A percentile compares a stretch with the other conserved stretches of the same genome.
phyloP scores from a whole-genome alignment of 768 basidiomycete species.

The Mycena vitilis region DNA sequence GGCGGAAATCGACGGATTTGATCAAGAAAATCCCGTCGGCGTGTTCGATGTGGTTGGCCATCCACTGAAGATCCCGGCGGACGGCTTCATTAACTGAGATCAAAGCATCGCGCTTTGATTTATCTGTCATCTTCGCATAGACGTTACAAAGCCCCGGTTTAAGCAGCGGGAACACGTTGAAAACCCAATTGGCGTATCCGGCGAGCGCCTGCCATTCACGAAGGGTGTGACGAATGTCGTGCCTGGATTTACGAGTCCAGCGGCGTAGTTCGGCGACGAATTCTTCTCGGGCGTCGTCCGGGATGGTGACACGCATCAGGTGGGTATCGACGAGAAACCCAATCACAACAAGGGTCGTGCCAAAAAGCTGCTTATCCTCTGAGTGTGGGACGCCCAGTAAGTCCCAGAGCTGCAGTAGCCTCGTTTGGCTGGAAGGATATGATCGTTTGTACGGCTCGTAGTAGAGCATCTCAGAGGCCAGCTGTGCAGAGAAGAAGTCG shows the following conservation, averaged over 20 bases:
- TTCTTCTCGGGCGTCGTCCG: slow-evolving; percentile 1
- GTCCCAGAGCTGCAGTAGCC: neutral
- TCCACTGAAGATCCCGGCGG: slow-evolving; percentile 37
- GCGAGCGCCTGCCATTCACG: slow-evolving; percentile 46
- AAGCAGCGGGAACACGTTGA: slow-evolving; percentile 50
- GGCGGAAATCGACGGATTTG: slow-evolving; percentile 34
- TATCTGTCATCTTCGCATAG: slow-evolving; percentile 48
- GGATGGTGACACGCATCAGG: slow-evolving; percentile 38
- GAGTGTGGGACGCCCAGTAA: neutral
- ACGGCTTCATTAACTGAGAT: slow-evolving; percentile 44
- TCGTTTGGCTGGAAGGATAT: neutral
- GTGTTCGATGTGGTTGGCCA: slow-evolving; percentile 36
- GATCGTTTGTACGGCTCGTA: neutral
- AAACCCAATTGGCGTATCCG: slow-evolving; percentile 53
- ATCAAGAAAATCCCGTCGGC: slow-evolving; percentile 40
- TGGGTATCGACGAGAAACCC: neutral
- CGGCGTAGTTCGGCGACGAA: slow-evolving; percentile 18
- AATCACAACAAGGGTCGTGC: neutral
- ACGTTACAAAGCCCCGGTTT: slow-evolving; percentile 42
- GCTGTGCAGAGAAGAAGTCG: slow-evolving; percentile 44
- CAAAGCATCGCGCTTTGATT: slow-evolving; percentile 22
- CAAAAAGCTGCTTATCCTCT: neutral
- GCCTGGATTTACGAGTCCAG: neutral
- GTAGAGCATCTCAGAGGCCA: slow-evolving; percentile 41
- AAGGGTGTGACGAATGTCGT: slow-evolving; percentile 31